Evolutionary conservation across 2,329 filamentous ascomycete genomes (phyloP), one percentile per base, ranked within the genome.

Genomic region (Fusarium poae): DNA sequence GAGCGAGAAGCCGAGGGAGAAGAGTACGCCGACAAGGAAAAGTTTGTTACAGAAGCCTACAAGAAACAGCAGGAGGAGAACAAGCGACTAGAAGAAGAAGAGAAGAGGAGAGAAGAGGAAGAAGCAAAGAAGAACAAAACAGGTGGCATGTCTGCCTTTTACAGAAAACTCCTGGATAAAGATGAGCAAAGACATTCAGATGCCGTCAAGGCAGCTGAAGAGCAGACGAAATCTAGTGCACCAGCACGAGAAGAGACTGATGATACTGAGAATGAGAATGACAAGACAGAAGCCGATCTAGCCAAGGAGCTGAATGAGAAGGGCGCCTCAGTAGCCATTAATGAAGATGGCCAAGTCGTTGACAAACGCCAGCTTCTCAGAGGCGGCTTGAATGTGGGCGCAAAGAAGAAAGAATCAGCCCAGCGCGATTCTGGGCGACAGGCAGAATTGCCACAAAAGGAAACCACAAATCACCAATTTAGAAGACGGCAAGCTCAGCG

Each of bases 31-130:
- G 92, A 91, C 73, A 96, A 94, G 81, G 93, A 96, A 76, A 92
- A 91, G 79, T 96, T 96, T 71, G 93, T 96, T 34, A 96, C 92
- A 0, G 90, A 89, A 60, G 92, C 92, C 35, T 97, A 96, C 77
- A 93, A 92, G 81, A 85, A 86, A 75, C 92, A 95, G 76, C 92
- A 94, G 74, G 91, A 91, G 76, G 92, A 94, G 78, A 89, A 92
- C 68, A 82, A 84, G 70, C 82, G 84, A 56, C 75, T 92, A 11
- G 91, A 94, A 74, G 91, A 89, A 68, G 91, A 93, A 75, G 92
- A 96, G 79, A 86, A 83, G 75, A 80, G 78, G 61, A 82, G 84
- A 59, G 90, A 92, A 72, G 91, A 90, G 72, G 86, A 84, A 37
- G 85, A 92, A 73, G 84, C 86, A 25, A 85, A 85, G 77, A 89